Conservation (phyloP, 257 asterid genomes). For the Solanum bukasovii region DNA sequence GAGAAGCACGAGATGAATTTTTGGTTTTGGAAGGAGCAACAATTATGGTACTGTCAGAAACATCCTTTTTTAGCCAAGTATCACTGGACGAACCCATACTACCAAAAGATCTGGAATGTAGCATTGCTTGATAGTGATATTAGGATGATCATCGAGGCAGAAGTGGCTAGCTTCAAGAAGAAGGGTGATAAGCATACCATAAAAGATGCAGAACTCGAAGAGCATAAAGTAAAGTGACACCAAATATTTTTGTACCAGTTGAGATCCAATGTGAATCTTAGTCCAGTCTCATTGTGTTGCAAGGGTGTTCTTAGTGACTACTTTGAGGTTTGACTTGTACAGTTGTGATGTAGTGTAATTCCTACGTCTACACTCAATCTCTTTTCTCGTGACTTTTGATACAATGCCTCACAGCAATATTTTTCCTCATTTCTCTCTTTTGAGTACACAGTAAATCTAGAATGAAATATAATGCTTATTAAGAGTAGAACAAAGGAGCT, state of each 20-base stretch:
- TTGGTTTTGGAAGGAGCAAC: neutral
- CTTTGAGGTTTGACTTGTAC: neutral
- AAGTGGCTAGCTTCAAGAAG: neutral
- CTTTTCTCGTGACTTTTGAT: neutral
- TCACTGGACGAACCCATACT: neutral
- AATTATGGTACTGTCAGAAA: neutral
- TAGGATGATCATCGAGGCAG: neutral
- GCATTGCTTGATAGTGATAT: neutral
- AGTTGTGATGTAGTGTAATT: neutral
- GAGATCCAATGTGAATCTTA: neutral
- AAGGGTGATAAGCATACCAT: neutral
- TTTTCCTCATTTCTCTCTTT: neutral
- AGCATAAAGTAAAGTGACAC: neutral
- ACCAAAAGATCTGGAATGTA: neutral
- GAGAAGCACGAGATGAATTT: neutral
- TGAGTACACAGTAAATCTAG: neutral
- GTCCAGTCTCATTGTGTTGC: neutral
- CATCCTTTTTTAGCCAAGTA: neutral
- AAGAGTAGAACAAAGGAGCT: neutral
- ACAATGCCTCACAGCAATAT: neutral
- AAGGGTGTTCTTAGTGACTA: neutral
- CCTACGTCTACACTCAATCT: neutral
- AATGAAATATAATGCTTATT: neutral
- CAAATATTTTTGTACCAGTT: neutral
- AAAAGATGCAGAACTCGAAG: neutral